Conservation (phyloP, 305 asterid species). For the Fraxinus nigra region DNA sequence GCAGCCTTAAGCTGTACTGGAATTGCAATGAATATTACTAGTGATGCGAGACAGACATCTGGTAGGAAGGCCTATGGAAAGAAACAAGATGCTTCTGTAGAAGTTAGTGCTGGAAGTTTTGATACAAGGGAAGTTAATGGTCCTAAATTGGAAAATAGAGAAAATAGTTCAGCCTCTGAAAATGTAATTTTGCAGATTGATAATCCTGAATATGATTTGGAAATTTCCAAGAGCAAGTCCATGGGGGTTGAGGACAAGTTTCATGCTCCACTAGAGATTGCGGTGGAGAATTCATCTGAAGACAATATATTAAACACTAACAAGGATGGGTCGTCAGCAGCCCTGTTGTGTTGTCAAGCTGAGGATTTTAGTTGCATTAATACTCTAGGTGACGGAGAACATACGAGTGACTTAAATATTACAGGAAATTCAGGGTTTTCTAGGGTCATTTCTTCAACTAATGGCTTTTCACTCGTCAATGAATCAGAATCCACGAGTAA, state of each 20-base stretch:
- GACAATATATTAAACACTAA: constrained; percentile 15
- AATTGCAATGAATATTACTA: neutral
- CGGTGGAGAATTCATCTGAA: constrained; percentile 15
- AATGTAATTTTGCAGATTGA: constrained; percentile 4
- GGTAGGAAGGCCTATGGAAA: constrained; percentile 2
- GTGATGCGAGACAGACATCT: constrained; percentile 19
- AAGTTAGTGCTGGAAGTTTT: constrained; percentile 18
- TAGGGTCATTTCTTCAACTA: constrained; percentile 18
- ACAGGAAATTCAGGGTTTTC: constrained; percentile 20
- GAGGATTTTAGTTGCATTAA: constrained; percentile 22
- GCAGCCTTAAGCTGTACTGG: constrained; percentile 6
- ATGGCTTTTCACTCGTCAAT: constrained; percentile 9
- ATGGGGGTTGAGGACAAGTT: constrained; percentile 11
- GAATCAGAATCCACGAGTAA: constrained; percentile 26
- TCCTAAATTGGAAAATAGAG: constrained; percentile 14
- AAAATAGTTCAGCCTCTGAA: constrained; percentile 18
- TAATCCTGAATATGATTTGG: constrained; percentile 12
- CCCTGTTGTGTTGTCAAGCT: constrained; percentile 9
- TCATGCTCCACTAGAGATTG: constrained; percentile 10
- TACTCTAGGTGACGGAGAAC: constrained; percentile 4
- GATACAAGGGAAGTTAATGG: constrained; percentile 17
- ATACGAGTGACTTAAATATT: constrained; percentile 23
- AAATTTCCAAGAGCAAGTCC: constrained; percentile 19
- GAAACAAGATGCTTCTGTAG: constrained; percentile 18
- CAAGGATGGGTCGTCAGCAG: constrained; percentile 22